Conservation (phyloP, 1,284 basidiomycete species). For the Rhodotorula sp. region DNA sequence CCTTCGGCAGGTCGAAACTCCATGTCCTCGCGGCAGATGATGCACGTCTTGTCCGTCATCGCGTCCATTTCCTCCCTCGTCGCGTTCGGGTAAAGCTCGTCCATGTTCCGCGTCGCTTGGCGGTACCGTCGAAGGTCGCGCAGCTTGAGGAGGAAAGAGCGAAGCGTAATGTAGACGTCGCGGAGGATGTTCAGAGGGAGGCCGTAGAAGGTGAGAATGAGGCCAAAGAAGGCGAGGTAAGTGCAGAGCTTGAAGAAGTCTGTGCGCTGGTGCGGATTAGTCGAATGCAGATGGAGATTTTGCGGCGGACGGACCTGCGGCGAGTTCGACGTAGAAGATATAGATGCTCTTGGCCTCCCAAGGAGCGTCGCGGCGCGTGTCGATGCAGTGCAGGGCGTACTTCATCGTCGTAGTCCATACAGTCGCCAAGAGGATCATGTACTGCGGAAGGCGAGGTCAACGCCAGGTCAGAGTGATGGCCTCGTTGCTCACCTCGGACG, state of each 20-base stretch:
- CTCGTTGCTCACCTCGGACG: slow-evolving; percentile 70
- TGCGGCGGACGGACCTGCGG: slow-evolving; percentile 61
- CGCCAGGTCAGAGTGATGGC: background rate
- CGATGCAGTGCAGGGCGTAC: slow-evolving; percentile 80
- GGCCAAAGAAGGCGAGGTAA: slow-evolving; percentile 87
- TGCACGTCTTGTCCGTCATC: slow-evolving; percentile 87
- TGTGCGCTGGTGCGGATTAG: slow-evolving; percentile 46
- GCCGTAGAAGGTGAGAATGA: slow-evolving; percentile 92
- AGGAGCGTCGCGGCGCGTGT: slow-evolving; percentile 55
- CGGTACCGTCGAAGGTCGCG: slow-evolving; percentile 86
- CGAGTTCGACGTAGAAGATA: slow-evolving; percentile 88
- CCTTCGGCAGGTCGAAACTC: slow-evolving; percentile 50
- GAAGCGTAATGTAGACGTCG: slow-evolving; percentile 91
- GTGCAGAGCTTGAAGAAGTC: slow-evolving; percentile 91
- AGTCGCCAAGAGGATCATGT: slow-evolving; percentile 83
- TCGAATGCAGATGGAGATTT: background rate
- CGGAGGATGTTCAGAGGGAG: slow-evolving; percentile 93
- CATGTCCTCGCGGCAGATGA: slow-evolving; percentile 99
- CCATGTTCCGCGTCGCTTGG: slow-evolving; percentile 94
- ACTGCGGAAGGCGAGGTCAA: slow-evolving; percentile 55
- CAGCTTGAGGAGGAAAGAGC: slow-evolving; percentile 82
- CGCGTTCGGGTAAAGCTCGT: slow-evolving; percentile 91
- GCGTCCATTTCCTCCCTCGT: slow-evolving; percentile 74
- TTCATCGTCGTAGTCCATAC: slow-evolving; percentile 74
- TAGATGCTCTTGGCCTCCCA: slow-evolving; percentile 99